These are phyloP conservation scores for Lactifluus echinatus DNA, from an alignment of 768 basidiomycete genomes.

Conservation along the genomic window DNA sequence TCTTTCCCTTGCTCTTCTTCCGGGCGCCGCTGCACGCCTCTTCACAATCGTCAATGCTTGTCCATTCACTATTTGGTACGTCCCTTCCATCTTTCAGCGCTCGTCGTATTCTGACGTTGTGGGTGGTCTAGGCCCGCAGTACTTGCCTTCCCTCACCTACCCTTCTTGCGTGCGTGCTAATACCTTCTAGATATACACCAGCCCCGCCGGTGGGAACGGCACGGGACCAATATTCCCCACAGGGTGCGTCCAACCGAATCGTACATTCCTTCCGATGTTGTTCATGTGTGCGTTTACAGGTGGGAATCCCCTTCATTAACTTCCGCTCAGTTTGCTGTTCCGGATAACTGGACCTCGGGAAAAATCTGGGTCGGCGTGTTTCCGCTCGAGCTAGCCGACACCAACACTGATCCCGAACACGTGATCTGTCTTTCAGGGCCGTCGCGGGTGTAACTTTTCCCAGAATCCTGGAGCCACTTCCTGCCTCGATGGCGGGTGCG, in stretches of 20 bases:
- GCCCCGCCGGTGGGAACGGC: conserved; percentile 1
- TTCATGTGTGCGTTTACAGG: neutral
- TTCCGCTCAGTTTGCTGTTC: conserved; percentile 19
- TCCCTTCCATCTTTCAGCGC: neutral
- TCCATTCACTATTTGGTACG: conserved; percentile 17
- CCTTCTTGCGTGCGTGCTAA: neutral
- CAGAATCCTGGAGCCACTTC: conserved; percentile 17
- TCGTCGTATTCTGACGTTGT: neutral
- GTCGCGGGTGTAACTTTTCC: conserved; percentile 23
- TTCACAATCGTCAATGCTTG: conserved; percentile 17
- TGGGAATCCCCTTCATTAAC: conserved; percentile 20
- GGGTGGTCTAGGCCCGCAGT: conserved; percentile 13
- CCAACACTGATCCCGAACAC: neutral
- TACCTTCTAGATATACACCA: conserved; percentile 11
- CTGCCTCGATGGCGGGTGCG: conserved; percentile 25
- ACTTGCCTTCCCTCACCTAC: neutral
- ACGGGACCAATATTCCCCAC: conserved; percentile 8
- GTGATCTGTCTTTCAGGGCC: conserved; percentile 10
- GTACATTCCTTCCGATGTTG: neutral
- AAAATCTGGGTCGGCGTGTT: conserved; percentile 22
- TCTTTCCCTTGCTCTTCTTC: neutral
- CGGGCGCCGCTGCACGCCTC: neutral
- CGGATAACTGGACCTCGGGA: conserved; percentile 24
- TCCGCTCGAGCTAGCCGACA: neutral
- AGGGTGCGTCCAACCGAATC: neutral